Conservation (phyloP, 2,329 filamentous ascomycete species). For the Colletotrichum australisinense region DNA sequence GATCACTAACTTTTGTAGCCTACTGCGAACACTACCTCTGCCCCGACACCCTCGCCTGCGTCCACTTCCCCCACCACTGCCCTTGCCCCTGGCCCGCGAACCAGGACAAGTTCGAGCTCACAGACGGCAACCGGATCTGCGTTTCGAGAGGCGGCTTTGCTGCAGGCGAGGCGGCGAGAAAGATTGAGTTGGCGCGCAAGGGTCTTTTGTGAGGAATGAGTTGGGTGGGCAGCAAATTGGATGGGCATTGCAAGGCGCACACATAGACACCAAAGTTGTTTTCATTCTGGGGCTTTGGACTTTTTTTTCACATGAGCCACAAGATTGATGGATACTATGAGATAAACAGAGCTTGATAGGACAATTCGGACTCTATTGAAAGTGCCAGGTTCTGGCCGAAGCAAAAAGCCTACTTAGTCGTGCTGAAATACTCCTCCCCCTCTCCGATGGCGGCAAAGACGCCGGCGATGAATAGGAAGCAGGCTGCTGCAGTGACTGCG, state of each 20-base stretch:
- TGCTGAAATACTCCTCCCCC: conserved; percentile 23
- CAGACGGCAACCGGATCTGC: conserved; percentile 79
- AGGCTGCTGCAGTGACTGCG: conserved; percentile 15
- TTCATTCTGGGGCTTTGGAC: conserved; percentile 10
- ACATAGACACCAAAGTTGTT: not conserved
- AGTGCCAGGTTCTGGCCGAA: conserved; percentile 27
- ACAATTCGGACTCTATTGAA: conserved; percentile 32
- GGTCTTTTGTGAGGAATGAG: conserved; percentile 69
- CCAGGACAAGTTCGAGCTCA: conserved; percentile 82
- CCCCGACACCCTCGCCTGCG: conserved; percentile 92
- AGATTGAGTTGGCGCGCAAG: conserved; percentile 84
- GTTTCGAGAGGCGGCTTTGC: conserved; percentile 81
- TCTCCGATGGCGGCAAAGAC: not conserved
- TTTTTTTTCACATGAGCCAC: not conserved
- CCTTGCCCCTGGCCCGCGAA: conserved; percentile 84
- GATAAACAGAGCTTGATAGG: not conserved
- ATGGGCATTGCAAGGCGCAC: conserved; percentile 16
- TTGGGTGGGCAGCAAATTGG: not conserved
- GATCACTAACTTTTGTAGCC: conserved; percentile 58
- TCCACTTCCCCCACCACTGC: conserved; percentile 96
- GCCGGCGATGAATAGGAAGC: not conserved
- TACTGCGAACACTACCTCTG: conserved; percentile 94
- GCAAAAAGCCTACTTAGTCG: conserved; percentile 33
- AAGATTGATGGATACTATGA: not conserved
- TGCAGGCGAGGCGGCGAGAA: conserved; percentile 76